These are phyloP conservation scores for Penicillium atrosanguineum DNA, from an alignment of 495 filamentous ascomycete genomes.

Conservation along the genomic window DNA sequence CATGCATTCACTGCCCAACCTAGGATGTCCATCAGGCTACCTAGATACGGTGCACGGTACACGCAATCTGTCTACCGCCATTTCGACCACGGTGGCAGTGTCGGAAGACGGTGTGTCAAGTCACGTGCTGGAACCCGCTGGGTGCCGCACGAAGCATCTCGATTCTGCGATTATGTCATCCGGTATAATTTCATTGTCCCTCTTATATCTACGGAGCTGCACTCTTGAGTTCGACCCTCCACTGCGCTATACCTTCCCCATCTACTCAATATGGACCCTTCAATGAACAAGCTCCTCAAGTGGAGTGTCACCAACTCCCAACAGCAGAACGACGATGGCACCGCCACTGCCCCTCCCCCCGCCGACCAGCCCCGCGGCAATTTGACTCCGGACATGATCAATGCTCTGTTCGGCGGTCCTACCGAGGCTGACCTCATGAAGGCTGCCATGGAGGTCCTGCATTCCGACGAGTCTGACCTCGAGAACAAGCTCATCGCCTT, in stretches of 20 bases:
- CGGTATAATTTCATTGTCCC: neutral
- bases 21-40: no score
- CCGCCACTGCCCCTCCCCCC: constrained; percentile 38
- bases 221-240: neutral
- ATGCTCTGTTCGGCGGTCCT: constrained; percentile 72
- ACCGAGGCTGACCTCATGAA: constrained; percentile 90
- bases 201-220: neutral
- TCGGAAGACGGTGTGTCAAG: constrained; percentile 14
- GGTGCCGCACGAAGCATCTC: constrained; percentile 21
- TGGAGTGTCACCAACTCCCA: constrained; percentile 86
- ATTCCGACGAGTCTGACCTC: constrained; percentile 58
- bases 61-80: constrained; percentile 17
- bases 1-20: neutral
- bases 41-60: neutral
- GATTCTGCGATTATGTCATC: constrained; percentile 16
- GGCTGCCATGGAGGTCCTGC: constrained; percentile 71
- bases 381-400: constrained; percentile 65
- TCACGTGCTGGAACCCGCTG: constrained; percentile 22
- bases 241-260: neutral
- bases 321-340: constrained; percentile 27
- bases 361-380: constrained; percentile 36
- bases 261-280: constrained; percentile 47
- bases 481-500: constrained; percentile 84
- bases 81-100: neutral
- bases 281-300: constrained; percentile 79